Conservation (phyloP, 2,329 filamentous ascomycete species). For the Rutstroemia sp. region DNA sequence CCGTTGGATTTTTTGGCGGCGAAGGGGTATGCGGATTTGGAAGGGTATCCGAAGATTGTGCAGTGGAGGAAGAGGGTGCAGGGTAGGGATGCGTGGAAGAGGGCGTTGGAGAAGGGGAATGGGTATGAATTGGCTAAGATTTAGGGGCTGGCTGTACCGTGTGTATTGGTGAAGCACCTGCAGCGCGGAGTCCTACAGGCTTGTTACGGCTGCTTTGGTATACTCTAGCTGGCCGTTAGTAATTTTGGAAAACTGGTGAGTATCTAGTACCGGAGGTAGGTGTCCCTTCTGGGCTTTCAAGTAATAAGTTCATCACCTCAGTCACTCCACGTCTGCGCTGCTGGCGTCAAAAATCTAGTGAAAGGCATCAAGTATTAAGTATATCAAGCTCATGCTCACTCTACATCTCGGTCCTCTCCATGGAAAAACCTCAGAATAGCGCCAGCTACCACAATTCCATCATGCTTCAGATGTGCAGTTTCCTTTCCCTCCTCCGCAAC, state of each 20-base stretch:
- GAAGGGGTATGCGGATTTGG: constrained; percentile 27
- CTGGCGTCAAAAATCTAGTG: too few species aligned
- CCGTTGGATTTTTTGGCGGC: constrained; percentile 29
- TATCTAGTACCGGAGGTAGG: too few species aligned
- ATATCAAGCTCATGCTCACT: background rate
- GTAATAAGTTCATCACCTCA: too few species aligned
- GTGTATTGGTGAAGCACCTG: too few species aligned
- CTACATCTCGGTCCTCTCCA: constrained; percentile 14
- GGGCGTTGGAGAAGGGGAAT: constrained; percentile 28
- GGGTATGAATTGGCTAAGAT: constrained; percentile 24
- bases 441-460: constrained; percentile 66
- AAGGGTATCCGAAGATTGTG: constrained; percentile 27
- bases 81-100: constrained; percentile 28
- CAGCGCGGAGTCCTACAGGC: too few species aligned
- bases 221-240: too few species aligned
- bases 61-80: constrained; percentile 28
- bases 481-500: constrained; percentile 61
- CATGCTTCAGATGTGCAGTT: constrained; percentile 61
- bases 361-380: too few species aligned
- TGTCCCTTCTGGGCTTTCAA: too few species aligned
- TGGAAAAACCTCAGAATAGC: constrained; percentile 67
- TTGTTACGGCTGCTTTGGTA: too few species aligned
- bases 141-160: background rate
- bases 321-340: too few species aligned
- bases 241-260: too few species aligned